Base-by-base conservation (phyloP, 2,329 filamentous ascomycete genomes). In the Periglandula ipomoeae region DNA sequence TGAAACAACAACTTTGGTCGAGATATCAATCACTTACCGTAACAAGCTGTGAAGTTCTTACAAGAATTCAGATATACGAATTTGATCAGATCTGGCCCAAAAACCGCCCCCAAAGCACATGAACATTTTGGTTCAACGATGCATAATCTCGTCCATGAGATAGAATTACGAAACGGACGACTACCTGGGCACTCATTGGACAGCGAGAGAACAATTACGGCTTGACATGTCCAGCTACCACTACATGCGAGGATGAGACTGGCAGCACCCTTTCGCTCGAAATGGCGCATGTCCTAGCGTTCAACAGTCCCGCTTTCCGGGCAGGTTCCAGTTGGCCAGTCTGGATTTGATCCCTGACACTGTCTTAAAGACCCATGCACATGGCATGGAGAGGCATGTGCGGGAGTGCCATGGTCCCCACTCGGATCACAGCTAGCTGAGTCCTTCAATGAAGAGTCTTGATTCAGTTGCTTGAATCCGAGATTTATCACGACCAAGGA, bases 261-360 rank as follows among this genome's bases (percentile, higher is more conserved):
- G 23, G 24, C n/a, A 49, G 47, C 47, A 46, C 19, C 19, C 5
- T 20, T 17, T 17, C 30, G 9, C 23, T 48, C 15, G 19, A 26
- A 22, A 35, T 43, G 39, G 27, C 26, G 41, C 48, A 44, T 41
- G 34, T 44, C 20, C 30, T 23, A 17, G 49, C 23, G 38, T 35
- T n/a, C n/a, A 41, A 44, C 58, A 57, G 56, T 62, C 63, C 61
- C 57, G 61, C 53, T 55, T 52, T 59, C 68, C 62, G 69, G 61
- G 62, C 66, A 57, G 60, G 56, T 68, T 72, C 69, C 68, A 67
- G 69, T 70, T 73, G 70, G 70, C 60, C 65, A 65, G 63, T 50
- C 61, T 61, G 53, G 52, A 51, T 54, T 51, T 49, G 10, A 59
- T 57, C 58, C 60, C 53, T 44, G 50, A 15, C 50, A 24, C 22